These are phyloP conservation scores for Psilocybe mexicana DNA, from an alignment of 1,284 basidiomycete genomes.

Conservation along the genomic window DNA sequence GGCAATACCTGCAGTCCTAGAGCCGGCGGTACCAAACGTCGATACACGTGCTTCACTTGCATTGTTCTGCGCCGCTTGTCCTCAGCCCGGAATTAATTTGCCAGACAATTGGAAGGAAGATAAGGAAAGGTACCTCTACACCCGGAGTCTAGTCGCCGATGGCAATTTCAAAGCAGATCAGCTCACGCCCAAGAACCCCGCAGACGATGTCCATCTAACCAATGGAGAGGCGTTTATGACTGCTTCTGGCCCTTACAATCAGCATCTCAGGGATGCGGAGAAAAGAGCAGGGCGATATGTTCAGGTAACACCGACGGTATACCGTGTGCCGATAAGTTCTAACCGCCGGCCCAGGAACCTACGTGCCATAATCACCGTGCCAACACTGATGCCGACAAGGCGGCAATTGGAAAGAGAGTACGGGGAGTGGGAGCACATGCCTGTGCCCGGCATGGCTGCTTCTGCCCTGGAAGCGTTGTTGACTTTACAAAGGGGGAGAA, in stretches of 20 bases:
- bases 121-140: background rate
- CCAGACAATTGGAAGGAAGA: background rate
- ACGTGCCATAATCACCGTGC: slow-evolving; percentile 13
- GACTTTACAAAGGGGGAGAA: slow-evolving; percentile 25
- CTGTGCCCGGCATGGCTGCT: slow-evolving; percentile 24
- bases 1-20: background rate
- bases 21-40: no score
- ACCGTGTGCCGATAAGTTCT: no score
- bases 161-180: slow-evolving; percentile 21
- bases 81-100: slow-evolving; percentile 12
- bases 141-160: slow-evolving; percentile 12
- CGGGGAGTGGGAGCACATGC: slow-evolving; percentile 21
- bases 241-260: background rate
- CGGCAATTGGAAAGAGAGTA: slow-evolving; percentile 10
- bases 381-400: slow-evolving; percentile 1
- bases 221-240: slow-evolving; percentile 10
- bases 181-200: slow-evolving; percentile 11
- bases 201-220: slow-evolving; percentile 15
- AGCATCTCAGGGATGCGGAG: background rate
- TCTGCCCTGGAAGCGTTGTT: slow-evolving; percentile 14
- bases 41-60: background rate
- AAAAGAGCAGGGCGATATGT: background rate
- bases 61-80: slow-evolving; percentile 14
- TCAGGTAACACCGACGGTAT: background rate
- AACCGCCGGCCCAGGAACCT: background rate